A percentile compares a stretch with the other conserved stretches of the same genome.
phyloP scores from a whole-genome alignment of 208 protist genomes.

The Tritrichomonas foetus region DNA sequence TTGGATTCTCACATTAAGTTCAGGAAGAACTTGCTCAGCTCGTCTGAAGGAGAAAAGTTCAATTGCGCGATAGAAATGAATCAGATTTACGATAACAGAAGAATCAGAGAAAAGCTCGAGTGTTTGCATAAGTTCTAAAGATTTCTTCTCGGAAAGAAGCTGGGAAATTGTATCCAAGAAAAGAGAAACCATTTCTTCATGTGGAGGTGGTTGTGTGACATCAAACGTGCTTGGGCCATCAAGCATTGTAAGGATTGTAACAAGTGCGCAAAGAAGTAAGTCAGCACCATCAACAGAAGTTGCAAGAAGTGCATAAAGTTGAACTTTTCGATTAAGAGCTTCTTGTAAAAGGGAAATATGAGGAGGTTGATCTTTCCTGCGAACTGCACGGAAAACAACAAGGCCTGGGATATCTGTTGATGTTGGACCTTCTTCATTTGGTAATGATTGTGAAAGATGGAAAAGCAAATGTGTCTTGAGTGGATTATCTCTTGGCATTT shows the following conservation, averaged over 20 bases:
- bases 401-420: not conserved
- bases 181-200: not conserved
- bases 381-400: not conserved
- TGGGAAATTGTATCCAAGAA: not conserved
- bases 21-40: not conserved
- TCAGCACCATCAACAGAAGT: not conserved
- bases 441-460: not conserved
- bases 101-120: not conserved
- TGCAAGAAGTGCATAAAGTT: not conserved
- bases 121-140: not conserved
- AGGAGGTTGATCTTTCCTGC: not conserved
- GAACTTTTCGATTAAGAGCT: not conserved
- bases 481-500: slow-evolving; percentile 27
- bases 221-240: not conserved
- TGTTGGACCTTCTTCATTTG: not conserved
- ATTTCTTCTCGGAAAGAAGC: not conserved
- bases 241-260: not conserved
- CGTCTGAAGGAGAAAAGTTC: not conserved
- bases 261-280: not conserved
- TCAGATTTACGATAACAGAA: not conserved
- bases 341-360: not conserved
- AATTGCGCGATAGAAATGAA: not conserved
- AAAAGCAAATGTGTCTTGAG: not conserved
- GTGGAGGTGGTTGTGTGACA: not conserved
- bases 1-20: not conserved